Conservation (phyloP, 257 asterid genomes). For the Jasminum sambac region DNA sequence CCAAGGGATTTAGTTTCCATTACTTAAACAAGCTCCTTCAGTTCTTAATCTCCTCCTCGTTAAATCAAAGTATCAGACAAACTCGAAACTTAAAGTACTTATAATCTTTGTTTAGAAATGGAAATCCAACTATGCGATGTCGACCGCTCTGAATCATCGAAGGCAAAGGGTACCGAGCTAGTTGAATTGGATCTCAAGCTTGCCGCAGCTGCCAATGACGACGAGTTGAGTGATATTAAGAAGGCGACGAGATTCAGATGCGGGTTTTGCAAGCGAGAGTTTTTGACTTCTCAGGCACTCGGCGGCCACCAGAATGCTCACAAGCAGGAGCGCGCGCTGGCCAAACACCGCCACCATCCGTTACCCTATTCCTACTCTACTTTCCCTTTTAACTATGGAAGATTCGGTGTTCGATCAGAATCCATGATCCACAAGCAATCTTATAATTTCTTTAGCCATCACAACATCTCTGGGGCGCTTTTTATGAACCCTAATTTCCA, state of each 20-base stretch:
- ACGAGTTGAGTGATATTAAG: conserved; percentile 18
- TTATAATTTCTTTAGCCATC: conserved; percentile 25
- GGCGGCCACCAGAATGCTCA: conserved; percentile 88
- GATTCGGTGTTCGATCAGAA: conserved; percentile 44
- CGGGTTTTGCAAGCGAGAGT: conserved; percentile 54
- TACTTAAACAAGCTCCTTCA: conserved; percentile 21
- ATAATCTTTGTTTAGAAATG: conserved; percentile 24
- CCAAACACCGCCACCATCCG: conserved; percentile 43
- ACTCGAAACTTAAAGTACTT: too few relatives aligned
- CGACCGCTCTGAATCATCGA: conserved; percentile 49
- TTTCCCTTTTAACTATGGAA: conserved; percentile 32
- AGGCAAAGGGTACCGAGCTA: conserved; percentile 14
- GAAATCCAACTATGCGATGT: conserved; percentile 24
- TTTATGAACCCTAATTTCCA: conserved; percentile 29
- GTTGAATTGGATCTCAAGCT: conserved; percentile 44
- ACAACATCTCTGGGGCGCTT: conserved; percentile 30
- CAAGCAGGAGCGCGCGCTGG: conserved; percentile 61
- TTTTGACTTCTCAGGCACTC: conserved; percentile 69
- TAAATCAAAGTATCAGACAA: too few relatives aligned
- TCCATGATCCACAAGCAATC: conserved; percentile 47
- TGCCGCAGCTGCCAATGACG: conserved; percentile 22
- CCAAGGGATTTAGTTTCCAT: conserved; percentile 32
- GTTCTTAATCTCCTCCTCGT: conserved; percentile 1
- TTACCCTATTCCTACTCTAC: conserved; percentile 38
- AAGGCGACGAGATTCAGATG: conserved; percentile 52